Percentiles rank a stretch among this genome's conserved stretches.
Evolutionary conservation across 768 basidiomycete genomes (phyloP).

Genomic region (Amanita rimosa): DNA sequence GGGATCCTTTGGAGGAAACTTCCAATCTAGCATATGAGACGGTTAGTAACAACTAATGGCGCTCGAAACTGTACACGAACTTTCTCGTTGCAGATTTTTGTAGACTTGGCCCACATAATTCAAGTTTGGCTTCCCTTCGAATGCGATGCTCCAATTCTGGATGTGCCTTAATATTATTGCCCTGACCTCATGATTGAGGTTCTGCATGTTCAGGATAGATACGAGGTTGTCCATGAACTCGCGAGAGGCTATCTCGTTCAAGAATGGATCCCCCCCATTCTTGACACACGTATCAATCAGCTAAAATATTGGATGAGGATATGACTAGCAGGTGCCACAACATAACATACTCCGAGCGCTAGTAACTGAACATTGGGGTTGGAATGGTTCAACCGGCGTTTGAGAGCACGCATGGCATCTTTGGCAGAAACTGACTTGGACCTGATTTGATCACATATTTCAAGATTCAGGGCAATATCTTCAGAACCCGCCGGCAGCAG

Average conservation of each 20-base stretch:
- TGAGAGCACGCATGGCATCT: slow-evolving; percentile 81
- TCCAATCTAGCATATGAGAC: slow-evolving; percentile 42
- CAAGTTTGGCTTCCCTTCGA: slow-evolving; percentile 69
- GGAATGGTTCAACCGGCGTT: slow-evolving; percentile 80
- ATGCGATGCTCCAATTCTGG: slow-evolving; percentile 93
- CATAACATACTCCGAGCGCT: slow-evolving; percentile 64
- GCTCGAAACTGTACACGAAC: slow-evolving; percentile 25
- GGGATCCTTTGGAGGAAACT: slow-evolving; percentile 74
- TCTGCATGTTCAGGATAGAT: slow-evolving; percentile 72
- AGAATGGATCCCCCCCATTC: slow-evolving; percentile 92
- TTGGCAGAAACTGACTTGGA: slow-evolving; percentile 80
- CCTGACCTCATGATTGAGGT: slow-evolving; percentile 75
- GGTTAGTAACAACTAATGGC: slow-evolving; percentile 2
- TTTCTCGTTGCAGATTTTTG: slow-evolving; percentile 62
- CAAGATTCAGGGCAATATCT: slow-evolving; percentile 88
- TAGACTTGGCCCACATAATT: slow-evolving; percentile 75
- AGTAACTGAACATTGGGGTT: slow-evolving; percentile 93
- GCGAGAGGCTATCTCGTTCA: slow-evolving; percentile 72
- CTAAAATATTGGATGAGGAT: slow-evolving; percentile 24
- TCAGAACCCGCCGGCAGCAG: slow-evolving; percentile 72
- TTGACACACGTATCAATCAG: slow-evolving; percentile 89
- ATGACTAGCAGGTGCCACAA: neutral
- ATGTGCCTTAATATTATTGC: slow-evolving; percentile 62
- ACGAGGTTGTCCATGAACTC: slow-evolving; percentile 94
- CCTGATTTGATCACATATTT: slow-evolving; percentile 95